Evolutionary conservation across 164 flowering plant species (phyloP).

Genomic region (Santalum album): DNA sequence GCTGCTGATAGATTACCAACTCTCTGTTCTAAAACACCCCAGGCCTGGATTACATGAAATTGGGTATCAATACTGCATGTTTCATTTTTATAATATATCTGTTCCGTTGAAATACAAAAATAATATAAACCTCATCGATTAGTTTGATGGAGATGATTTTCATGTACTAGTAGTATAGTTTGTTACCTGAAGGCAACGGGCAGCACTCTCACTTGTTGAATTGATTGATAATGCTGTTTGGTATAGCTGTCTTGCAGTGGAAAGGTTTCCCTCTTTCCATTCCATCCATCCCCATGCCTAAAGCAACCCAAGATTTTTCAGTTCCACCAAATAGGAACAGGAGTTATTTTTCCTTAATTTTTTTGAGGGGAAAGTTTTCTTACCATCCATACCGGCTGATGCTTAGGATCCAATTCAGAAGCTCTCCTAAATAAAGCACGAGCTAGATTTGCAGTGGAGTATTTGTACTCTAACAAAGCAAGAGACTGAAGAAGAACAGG

Average conservation of each 20-base stretch:
- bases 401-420: conserved; percentile 74
- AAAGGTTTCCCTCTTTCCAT: conserved; percentile 92
- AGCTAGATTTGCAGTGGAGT: conserved; percentile 75
- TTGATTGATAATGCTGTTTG: conserved; percentile 69
- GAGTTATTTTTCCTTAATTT: too few species aligned
- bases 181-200: conserved; percentile 87
- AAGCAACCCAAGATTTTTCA: conserved; percentile 7
- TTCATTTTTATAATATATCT: too few species aligned
- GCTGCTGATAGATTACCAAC: conserved; percentile 79
- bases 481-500: conserved; percentile 95
- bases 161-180: too few species aligned
- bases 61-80: too few species aligned
- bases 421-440: conserved; percentile 77
- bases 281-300: conserved; percentile 99
- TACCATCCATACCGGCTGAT: conserved; percentile 94
- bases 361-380: conserved; percentile 13
- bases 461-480: conserved; percentile 75
- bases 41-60: conserved; percentile 54
- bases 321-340: too few species aligned
- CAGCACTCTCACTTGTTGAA: conserved; percentile 78
- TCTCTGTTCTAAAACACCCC: conserved; percentile 95
- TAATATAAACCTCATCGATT: too few species aligned
- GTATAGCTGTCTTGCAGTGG: conserved; percentile 70
- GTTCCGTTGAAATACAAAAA: too few species aligned
- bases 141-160: too few species aligned